Conservation (phyloP, 768 basidiomycete species). For the Flagelloscypha sp. region DNA sequence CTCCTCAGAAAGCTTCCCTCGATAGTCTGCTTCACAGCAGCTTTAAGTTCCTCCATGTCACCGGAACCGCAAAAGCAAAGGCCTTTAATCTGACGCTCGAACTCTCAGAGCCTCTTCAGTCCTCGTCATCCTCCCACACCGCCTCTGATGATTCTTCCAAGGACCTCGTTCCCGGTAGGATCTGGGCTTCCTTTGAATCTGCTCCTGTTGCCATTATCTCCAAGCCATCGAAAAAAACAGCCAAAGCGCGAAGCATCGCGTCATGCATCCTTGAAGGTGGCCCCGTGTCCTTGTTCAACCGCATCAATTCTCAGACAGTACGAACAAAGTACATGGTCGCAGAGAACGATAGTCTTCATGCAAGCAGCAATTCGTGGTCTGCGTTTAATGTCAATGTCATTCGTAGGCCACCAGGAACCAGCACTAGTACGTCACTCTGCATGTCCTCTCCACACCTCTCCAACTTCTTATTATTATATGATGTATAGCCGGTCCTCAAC, state of each 20-base stretch:
- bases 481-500: slow-evolving; percentile 57
- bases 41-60: slow-evolving; percentile 89
- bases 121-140: slow-evolving; percentile 37
- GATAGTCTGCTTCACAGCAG: slow-evolving; percentile 81
- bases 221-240: slow-evolving; percentile 95
- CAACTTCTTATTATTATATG: slow-evolving; percentile 31
- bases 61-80: slow-evolving; percentile 82
- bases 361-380: slow-evolving; percentile 89
- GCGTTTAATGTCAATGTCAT: slow-evolving; percentile 92
- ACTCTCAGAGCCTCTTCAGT: slow-evolving; percentile 67
- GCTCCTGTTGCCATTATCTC: slow-evolving; percentile 92
- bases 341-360: slow-evolving; percentile 73
- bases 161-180: slow-evolving; percentile 48
- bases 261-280: slow-evolving; percentile 86
- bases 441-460: slow-evolving; percentile 38
- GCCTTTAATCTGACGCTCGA: slow-evolving; percentile 82
- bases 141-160: slow-evolving; percentile 15
- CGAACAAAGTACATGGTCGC: slow-evolving; percentile 97
- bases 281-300: slow-evolving; percentile 88
- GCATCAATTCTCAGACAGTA: slow-evolving; percentile 94
- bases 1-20: slow-evolving; percentile 76
- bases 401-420: slow-evolving; percentile 56
- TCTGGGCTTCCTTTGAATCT: slow-evolving; percentile 90
- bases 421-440: slow-evolving; percentile 51
- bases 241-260: slow-evolving; percentile 87